phyloP scores from a whole-genome alignment of 257 asterid species.

The Anisodus acutangulus region DNA sequence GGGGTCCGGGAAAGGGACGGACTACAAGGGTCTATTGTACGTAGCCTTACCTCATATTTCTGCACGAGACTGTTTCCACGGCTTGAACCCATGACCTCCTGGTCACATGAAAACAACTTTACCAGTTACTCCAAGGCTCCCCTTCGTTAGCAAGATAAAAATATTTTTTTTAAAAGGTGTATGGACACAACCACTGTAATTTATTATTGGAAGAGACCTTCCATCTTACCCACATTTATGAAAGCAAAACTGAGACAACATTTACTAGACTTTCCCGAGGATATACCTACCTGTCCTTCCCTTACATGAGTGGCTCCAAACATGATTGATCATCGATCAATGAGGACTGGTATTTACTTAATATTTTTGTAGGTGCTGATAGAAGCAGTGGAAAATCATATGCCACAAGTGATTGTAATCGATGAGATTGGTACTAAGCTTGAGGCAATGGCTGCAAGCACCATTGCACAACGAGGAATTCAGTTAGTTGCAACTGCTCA shows the following conservation, averaged over 20 bases:
- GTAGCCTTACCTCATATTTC: no score
- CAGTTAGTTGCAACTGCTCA: conserved; percentile 99
- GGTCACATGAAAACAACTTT: no score
- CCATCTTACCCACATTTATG: neutral
- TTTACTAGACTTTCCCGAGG: conserved; percentile 17
- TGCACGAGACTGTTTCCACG: no score
- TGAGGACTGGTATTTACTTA: conserved; percentile 2
- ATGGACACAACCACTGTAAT: neutral
- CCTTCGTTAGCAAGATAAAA: neutral
- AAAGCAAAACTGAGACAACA: conserved; percentile 7
- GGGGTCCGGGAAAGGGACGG: no score
- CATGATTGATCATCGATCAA: neutral
- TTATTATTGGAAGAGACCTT: conserved; percentile 21
- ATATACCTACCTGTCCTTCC: conserved; percentile 9
- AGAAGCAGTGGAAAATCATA: conserved; percentile 98
- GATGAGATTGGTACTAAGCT: conserved; percentile 98
- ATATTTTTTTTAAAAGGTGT: conserved; percentile 27
- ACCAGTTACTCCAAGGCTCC: no score
- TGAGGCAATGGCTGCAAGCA: conserved; percentile 96
- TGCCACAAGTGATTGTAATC: conserved; percentile 98
- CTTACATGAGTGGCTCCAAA: conserved; percentile 6
- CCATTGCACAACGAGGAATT: conserved; percentile 99
- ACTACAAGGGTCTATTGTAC: no score
- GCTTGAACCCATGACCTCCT: no score
- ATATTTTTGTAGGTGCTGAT: conserved; percentile 70